Conservation (phyloP, 2,329 filamentous ascomycete species). For the Botryotinia narcissicola region DNA sequence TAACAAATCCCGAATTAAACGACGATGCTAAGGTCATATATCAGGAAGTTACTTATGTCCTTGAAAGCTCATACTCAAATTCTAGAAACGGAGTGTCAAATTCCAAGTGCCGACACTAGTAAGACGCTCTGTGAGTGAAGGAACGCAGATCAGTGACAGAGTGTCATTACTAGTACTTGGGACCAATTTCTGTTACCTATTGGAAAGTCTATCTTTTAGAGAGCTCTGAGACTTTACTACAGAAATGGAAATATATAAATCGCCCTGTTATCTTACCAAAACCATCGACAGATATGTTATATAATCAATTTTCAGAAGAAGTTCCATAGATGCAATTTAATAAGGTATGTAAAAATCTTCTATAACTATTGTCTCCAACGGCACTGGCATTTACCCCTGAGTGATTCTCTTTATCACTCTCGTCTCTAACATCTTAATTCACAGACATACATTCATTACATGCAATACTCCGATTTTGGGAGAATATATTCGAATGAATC, state of each 20-base stretch:
- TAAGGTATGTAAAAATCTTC: neutral
- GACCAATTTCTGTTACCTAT: neutral
- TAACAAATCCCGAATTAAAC: neutral
- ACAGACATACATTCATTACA: neutral
- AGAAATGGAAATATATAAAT: too few species aligned
- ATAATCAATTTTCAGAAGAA: neutral
- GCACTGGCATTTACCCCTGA: neutral
- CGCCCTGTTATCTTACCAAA: neutral
- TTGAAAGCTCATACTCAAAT: neutral
- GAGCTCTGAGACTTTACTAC: neutral
- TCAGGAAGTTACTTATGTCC: fast-evolving
- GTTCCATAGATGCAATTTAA: neutral
- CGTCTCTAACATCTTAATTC: neutral
- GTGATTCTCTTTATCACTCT: neutral
- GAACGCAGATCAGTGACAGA: neutral
- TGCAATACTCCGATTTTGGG: neutral
- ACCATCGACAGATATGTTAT: neutral
- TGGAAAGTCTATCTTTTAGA: neutral
- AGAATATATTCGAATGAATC: neutral
- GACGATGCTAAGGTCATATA: neutral
- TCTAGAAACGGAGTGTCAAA: neutral
- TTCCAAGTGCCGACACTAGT: neutral
- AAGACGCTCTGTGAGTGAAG: neutral
- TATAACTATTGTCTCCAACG: neutral
- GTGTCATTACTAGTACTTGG: neutral